A percentile compares a stretch with the other conserved stretches of the same genome.
These are phyloP conservation scores for Moniliophthora roreri DNA, from an alignment of 1,284 basidiomycete species.

Conservation along the genomic window DNA sequence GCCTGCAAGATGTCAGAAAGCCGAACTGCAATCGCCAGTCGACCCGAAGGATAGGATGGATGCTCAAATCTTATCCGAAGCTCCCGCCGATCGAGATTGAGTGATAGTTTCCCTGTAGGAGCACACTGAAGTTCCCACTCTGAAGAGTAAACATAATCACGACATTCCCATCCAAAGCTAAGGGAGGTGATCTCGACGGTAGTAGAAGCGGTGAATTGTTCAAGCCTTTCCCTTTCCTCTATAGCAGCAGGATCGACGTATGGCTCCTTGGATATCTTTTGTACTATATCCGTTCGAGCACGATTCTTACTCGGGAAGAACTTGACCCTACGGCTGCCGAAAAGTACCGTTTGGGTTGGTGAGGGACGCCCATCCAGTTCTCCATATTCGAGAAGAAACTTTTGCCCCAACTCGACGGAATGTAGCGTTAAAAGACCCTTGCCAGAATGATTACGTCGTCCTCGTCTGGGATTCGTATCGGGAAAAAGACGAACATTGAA, in stretches of 20 bases:
- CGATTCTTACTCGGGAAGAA: slow-evolving; percentile 1
- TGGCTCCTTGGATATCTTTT: slow-evolving; percentile 2
- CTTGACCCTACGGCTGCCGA: slow-evolving; percentile 1
- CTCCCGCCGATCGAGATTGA: slow-evolving; percentile 8
- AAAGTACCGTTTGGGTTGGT: slow-evolving; percentile 1
- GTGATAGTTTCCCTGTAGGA: background rate
- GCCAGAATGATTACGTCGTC: background rate
- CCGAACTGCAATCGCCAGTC: slow-evolving; percentile 38
- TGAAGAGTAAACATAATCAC: slow-evolving; percentile 52
- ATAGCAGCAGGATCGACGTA: slow-evolving; percentile 34
- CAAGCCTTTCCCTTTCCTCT: slow-evolving; percentile 31
- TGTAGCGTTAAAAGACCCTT: slow-evolving; percentile 52
- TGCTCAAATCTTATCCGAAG: background rate
- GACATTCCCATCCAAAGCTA: slow-evolving; percentile 57
- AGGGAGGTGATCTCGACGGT: slow-evolving; percentile 35
- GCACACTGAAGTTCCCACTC: slow-evolving; percentile 46
- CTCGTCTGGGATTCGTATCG: slow-evolving; percentile 20
- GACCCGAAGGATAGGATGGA: background rate
- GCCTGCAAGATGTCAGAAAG: slow-evolving; percentile 42
- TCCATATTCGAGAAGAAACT: slow-evolving; percentile 50
- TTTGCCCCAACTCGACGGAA: slow-evolving; percentile 30
- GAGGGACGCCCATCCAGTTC: slow-evolving; percentile 15
- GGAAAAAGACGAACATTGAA: slow-evolving; percentile 48
- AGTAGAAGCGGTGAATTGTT: slow-evolving; percentile 26
- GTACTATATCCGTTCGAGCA: background rate